phyloP scores from a whole-genome alignment of 495 filamentous ascomycete genomes.

The Astrocystis sublimbata region DNA sequence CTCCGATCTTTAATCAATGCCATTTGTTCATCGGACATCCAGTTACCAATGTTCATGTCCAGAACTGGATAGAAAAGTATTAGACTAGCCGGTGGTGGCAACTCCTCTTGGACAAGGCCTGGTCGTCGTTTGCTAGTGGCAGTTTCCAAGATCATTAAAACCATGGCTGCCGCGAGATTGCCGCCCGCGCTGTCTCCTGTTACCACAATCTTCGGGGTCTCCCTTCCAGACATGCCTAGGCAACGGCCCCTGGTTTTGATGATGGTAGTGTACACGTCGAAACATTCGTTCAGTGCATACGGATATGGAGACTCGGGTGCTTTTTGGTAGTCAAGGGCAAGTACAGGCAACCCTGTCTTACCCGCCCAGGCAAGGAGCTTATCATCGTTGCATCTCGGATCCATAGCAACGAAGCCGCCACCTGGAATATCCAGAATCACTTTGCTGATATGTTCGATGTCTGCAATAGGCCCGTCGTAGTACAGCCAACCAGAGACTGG shows the following conservation, averaged over 20 bases:
- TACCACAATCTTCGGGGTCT: conserved; percentile 71
- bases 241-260: conserved; percentile 75
- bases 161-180: conserved; percentile 79
- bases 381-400: conserved; percentile 86
- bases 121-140: conserved; percentile 50
- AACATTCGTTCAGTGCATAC: conserved; percentile 93
- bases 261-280: conserved; percentile 86
- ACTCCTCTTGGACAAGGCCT: conserved; percentile 56
- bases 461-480: conserved; percentile 82
- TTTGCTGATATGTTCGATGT: conserved; percentile 72
- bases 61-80: conserved; percentile 86
- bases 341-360: conserved; percentile 75
- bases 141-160: conserved; percentile 84
- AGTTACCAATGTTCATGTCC: conserved; percentile 96
- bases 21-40: conserved; percentile 99
- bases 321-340: conserved; percentile 92
- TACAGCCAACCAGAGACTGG: conserved; percentile 89
- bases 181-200: conserved; percentile 93
- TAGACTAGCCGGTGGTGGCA: conserved; percentile 79
- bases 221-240: conserved; percentile 75
- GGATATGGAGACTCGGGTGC: conserved; percentile 95
- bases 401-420: conserved; percentile 95
- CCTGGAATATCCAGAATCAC: conserved; percentile 92
- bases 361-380: conserved; percentile 89
- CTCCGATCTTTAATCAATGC: conserved; percentile 82